Conservation (phyloP, 2,329 filamentous ascomycete species). For the Diaporthe batatas region DNA sequence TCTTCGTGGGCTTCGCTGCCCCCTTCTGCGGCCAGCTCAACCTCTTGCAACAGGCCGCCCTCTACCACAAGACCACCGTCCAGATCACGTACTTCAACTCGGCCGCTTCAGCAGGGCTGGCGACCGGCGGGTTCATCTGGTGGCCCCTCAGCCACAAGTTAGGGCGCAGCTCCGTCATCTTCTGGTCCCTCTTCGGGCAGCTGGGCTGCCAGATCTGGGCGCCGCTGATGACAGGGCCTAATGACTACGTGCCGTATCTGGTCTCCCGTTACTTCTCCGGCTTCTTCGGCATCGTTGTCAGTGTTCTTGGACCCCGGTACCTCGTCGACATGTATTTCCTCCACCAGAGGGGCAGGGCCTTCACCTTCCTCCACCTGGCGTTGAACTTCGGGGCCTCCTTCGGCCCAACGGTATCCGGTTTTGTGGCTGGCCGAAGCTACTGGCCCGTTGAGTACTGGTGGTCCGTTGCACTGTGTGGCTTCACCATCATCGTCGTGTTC, state of each 20-base stretch:
- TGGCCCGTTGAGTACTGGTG: constrained; percentile 59
- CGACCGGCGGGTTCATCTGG: constrained; percentile 54
- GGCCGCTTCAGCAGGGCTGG: constrained; percentile 55
- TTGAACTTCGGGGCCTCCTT: constrained; percentile 54
- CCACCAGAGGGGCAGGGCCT: constrained; percentile 57
- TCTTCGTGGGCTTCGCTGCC: constrained; percentile 53
- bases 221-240: constrained; percentile 51
- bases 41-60: constrained; percentile 50
- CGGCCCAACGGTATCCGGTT: constrained; percentile 56
- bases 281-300: constrained; percentile 55
- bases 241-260: constrained; percentile 53
- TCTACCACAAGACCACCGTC: constrained; percentile 51
- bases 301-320: constrained; percentile 55
- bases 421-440: constrained; percentile 52
- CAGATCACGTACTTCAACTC: constrained; percentile 52
- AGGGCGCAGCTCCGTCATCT: constrained; percentile 54
- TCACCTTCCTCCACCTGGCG: constrained; percentile 53
- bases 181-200: constrained; percentile 54
- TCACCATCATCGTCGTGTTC: constrained; percentile 52
- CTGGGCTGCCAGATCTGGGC: constrained; percentile 55
- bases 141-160: constrained; percentile 53
- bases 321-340: constrained; percentile 60
- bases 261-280: constrained; percentile 55
- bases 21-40: constrained; percentile 53
- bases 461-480: constrained; percentile 54